A percentile compares a stretch with the other conserved stretches of the same genome.
These are phyloP conservation scores for Pythium rhizo-oryzae DNA, from an alignment of 352 stramenopile species.

Conservation along the genomic window DNA sequence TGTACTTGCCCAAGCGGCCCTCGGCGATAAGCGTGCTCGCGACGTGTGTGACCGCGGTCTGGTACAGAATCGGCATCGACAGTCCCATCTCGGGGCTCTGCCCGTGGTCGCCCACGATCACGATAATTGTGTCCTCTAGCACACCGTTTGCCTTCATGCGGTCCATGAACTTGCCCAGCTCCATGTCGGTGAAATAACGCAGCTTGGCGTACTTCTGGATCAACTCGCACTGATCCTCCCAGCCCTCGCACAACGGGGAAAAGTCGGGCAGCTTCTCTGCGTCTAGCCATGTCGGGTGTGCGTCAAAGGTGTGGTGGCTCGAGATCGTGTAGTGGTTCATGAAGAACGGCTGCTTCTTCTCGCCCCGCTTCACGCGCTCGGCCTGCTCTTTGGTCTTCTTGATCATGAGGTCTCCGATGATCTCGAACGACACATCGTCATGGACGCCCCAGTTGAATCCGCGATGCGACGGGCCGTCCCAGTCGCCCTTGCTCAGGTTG, in stretches of 20 bases:
- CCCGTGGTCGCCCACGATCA: slow-evolving; percentile 52
- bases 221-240: slow-evolving; percentile 29
- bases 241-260: slow-evolving; percentile 38
- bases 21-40: slow-evolving; percentile 25
- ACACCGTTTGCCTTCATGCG: slow-evolving; percentile 39
- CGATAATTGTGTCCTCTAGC: slow-evolving; percentile 53
- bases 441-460: slow-evolving; percentile 51
- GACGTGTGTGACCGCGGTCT: slow-evolving; percentile 33
- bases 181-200: slow-evolving; percentile 25
- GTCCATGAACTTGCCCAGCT: slow-evolving; percentile 54
- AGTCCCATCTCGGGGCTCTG: slow-evolving; percentile 43
- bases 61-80: slow-evolving; percentile 14
- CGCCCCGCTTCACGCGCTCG: slow-evolving; percentile 20
- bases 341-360: slow-evolving; percentile 48
- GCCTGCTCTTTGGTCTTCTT: slow-evolving; percentile 48
- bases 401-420: slow-evolving; percentile 51
- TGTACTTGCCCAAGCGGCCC: slow-evolving; percentile 20
- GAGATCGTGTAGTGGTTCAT: slow-evolving; percentile 65
- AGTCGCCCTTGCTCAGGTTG: slow-evolving; percentile 38
- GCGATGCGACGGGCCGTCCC: slow-evolving; percentile 28
- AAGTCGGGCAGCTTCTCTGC: slow-evolving; percentile 42
- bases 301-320: slow-evolving; percentile 46
- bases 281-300: slow-evolving; percentile 44
- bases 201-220: slow-evolving; percentile 11
- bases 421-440: slow-evolving; percentile 50